Base-by-base conservation (phyloP, 1,139 yeast species). In the Pichia sp. region DNA sequence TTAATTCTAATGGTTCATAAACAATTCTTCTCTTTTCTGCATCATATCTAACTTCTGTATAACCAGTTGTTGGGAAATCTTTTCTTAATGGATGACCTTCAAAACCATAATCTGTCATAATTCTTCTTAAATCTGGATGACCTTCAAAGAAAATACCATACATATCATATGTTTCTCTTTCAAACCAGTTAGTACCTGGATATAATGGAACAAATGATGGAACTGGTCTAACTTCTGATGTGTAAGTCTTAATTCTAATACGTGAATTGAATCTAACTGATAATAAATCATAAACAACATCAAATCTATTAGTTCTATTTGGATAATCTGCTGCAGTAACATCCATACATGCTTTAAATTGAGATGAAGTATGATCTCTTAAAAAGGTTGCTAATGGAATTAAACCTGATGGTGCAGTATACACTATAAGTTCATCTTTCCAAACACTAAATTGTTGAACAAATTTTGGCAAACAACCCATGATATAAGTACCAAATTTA, bases 11-110 rank as follows among this genome's bases (percentile, higher is more conserved):
- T 38, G 95, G 95, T 66, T 85, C 95, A 61, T 86, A 86, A 26
- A 86, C 86, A 45, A 86, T 80, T 61, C 95, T 76, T 72, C 85
- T 80, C 75, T 86, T 86, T 64, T 86, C 95, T 62, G 85, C 89
- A 62, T 86, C 95, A 64, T 85, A 86, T 61, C 91, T 76, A 35
- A 86, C 87, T 67, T 86, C 95, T 39, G 93, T 84, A 66, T 83
- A 86, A 48, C 95, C 95, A 36, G 94, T 83, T 36, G 91, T 78
- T 54, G 95, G 95, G 83, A 86, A 86, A 64, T 86, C 95, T 65
- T 86, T 86, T 65, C 95, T 78, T 61, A 86, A 73, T 14, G 95
- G 95, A 61, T 86, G 93, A 42, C 95, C 95, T 64, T 84, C 94
- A 56, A 86, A 86, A 27, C 95, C 95, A 63, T 86, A 86, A 66